Evolutionary conservation across 2,329 filamentous ascomycete genomes (phyloP).

Genomic region (Diaporthe australafricana): DNA sequence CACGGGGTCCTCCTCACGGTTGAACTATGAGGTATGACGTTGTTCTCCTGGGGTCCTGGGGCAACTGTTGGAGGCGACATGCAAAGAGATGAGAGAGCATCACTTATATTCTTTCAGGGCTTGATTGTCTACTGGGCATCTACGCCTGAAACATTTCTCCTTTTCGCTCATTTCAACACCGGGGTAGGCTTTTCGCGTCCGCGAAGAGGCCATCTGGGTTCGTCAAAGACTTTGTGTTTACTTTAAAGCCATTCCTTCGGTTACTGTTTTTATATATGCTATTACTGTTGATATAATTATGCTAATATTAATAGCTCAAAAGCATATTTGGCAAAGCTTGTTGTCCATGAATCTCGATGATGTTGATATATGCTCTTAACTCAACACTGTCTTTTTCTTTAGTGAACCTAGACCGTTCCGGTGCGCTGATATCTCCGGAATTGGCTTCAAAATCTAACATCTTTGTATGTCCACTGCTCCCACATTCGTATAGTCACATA

Average conservation of each 20-base stretch:
- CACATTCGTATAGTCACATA: background rate
- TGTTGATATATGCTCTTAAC: too few species aligned
- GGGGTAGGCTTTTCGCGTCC: background rate
- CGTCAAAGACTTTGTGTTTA: background rate
- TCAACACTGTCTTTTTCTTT: background rate
- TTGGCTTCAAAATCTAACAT: background rate
- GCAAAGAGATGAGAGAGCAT: too few species aligned
- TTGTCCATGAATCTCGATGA: background rate
- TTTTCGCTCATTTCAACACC: background rate
- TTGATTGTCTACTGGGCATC: background rate
- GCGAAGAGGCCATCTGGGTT: background rate
- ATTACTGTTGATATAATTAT: too few species aligned
- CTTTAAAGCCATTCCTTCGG: background rate
- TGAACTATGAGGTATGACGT: background rate
- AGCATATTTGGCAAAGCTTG: background rate
- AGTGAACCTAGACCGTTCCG: accelerated
- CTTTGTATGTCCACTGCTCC: background rate
- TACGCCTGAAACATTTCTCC: background rate
- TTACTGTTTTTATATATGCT: background rate
- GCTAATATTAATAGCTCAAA: background rate
- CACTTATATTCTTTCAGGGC: background rate
- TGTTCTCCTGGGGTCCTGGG: background rate
- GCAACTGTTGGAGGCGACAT: background rate
- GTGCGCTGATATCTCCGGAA: too few species aligned
- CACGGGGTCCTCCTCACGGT: background rate